Evolutionary conservation across 106 monocot species (phyloP).

Genomic region (Iris macrosiphon): DNA sequence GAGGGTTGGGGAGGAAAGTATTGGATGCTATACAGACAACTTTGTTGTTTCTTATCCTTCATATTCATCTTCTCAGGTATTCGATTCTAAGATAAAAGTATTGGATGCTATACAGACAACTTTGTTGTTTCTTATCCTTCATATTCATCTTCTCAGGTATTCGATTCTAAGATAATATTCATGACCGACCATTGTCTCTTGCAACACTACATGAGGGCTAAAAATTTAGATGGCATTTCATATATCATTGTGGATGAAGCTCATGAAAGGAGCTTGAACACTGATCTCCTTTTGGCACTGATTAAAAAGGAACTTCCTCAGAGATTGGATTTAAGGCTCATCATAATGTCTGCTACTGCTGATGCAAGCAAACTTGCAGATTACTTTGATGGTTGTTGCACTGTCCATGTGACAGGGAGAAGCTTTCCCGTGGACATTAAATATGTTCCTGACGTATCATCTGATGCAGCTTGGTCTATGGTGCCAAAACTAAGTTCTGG

Average conservation of each 20-base stretch:
- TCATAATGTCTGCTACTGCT: slow-evolving; percentile 97
- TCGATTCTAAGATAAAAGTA: slow-evolving; percentile 42
- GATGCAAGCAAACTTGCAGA: slow-evolving; percentile 73
- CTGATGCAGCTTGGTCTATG: slow-evolving; percentile 14
- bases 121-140: slow-evolving; percentile 39
- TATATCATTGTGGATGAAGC: slow-evolving; percentile 89
- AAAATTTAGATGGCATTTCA: slow-evolving; percentile 49
- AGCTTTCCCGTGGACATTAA: slow-evolving; percentile 86
- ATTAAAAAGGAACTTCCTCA: slow-evolving; percentile 64
- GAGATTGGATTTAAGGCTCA: slow-evolving; percentile 61
- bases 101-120: slow-evolving; percentile 59
- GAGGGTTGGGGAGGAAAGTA: slow-evolving; percentile 71
- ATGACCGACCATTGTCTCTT: slow-evolving; percentile 88
- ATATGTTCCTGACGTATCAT: slow-evolving; percentile 62
- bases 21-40: slow-evolving; percentile 60
- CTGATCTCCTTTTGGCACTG: slow-evolving; percentile 79
- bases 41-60: slow-evolving; percentile 39
- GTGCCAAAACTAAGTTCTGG: slow-evolving; percentile 16
- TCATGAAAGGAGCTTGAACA: slow-evolving; percentile 96
- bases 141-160: slow-evolving; percentile 36
- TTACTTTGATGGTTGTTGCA: slow-evolving; percentile 67
- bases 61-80: slow-evolving; percentile 36
- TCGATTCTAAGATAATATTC: slow-evolving; percentile 51
- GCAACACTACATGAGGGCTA: slow-evolving; percentile 66
- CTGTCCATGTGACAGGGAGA: slow-evolving; percentile 70